These are phyloP conservation scores for Aurantiochytrium sp. DNA, from an alignment of 108 stramenopile species.

Conservation along the genomic window DNA sequence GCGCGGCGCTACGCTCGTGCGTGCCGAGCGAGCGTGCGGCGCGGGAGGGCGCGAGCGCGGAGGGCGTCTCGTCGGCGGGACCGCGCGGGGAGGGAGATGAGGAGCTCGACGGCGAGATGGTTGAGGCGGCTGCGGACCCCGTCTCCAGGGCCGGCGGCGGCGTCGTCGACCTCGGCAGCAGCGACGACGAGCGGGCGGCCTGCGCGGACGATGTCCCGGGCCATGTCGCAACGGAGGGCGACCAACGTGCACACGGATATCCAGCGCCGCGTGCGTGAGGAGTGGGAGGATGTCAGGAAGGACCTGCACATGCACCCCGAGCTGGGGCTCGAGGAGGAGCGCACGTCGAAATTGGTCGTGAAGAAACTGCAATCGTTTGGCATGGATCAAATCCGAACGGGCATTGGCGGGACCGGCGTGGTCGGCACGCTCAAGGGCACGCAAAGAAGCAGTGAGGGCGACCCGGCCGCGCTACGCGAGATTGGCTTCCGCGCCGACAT, in stretches of 20 bases:
- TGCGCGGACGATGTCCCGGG: too few species aligned
- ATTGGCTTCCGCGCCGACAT: conserved; percentile 76
- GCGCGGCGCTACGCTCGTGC: too few species aligned
- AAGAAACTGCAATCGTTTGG: conserved; percentile 1
- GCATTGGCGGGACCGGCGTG: conserved; percentile 21
- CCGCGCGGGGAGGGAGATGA: too few species aligned
- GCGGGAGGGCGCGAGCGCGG: too few species aligned
- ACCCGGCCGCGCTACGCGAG: neutral
- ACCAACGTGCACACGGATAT: neutral
- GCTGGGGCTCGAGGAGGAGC: conserved; percentile 5
- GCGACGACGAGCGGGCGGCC: too few species aligned
- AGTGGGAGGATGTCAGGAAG: neutral
- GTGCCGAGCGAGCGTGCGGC: too few species aligned
- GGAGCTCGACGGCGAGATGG: too few species aligned
- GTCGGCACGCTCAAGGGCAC: conserved; percentile 20
- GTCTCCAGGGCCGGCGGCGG: too few species aligned
- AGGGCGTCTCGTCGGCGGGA: too few species aligned
- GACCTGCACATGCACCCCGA: conserved; percentile 21
- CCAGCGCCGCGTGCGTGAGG: neutral
- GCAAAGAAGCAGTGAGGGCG: neutral
- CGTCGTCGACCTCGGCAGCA: too few species aligned
- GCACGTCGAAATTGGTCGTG: neutral
- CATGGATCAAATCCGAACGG: neutral
- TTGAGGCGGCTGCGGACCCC: too few species aligned
- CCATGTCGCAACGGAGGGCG: neutral